Conservation (phyloP, 2,329 filamentous ascomycete genomes). For the Aspergillus neotritici region DNA sequence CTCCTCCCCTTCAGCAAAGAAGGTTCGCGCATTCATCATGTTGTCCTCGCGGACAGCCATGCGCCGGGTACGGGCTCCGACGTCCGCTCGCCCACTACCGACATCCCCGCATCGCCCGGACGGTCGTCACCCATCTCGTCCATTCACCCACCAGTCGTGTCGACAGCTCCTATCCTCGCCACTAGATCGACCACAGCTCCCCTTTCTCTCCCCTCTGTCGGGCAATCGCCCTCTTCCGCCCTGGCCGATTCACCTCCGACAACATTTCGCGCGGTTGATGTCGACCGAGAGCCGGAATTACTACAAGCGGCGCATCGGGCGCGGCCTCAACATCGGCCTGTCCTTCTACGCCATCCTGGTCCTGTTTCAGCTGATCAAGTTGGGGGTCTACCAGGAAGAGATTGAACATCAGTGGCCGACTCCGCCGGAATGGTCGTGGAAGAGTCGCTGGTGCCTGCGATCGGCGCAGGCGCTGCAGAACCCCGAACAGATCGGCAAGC, state of each 20-base stretch:
- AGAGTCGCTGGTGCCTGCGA: conserved; percentile 63
- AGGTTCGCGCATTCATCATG: too few species aligned
- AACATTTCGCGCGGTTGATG: conserved; percentile 62
- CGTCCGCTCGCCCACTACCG: conserved; percentile 31
- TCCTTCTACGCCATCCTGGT: conserved; percentile 65
- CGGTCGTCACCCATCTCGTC: conserved; percentile 33
- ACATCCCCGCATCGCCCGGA: conserved; percentile 24
- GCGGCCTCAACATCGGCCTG: conserved; percentile 63
- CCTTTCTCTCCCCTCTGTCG: conserved; percentile 58
- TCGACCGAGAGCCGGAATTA: conserved; percentile 62
- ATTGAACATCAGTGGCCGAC: conserved; percentile 73
- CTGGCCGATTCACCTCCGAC: conserved; percentile 49
- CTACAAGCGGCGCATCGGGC: conserved; percentile 48
- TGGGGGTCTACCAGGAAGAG: conserved; percentile 65
- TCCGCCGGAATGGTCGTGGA: conserved; percentile 72
- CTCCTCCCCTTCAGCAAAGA: too few species aligned
- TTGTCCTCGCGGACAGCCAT: too few species aligned
- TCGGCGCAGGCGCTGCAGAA: conserved; percentile 58
- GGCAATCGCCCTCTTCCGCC: conserved; percentile 41
- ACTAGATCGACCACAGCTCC: conserved; percentile 56
- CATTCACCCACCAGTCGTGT: conserved; percentile 55
- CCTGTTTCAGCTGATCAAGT: conserved; percentile 56
- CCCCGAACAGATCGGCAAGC: conserved; percentile 48
- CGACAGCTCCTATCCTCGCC: conserved; percentile 48
- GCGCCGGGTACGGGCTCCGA: conserved; percentile 31